These are phyloP conservation scores for Pythium scleroteichum DNA, from an alignment of 352 stramenopile genomes.

Conservation along the genomic window DNA sequence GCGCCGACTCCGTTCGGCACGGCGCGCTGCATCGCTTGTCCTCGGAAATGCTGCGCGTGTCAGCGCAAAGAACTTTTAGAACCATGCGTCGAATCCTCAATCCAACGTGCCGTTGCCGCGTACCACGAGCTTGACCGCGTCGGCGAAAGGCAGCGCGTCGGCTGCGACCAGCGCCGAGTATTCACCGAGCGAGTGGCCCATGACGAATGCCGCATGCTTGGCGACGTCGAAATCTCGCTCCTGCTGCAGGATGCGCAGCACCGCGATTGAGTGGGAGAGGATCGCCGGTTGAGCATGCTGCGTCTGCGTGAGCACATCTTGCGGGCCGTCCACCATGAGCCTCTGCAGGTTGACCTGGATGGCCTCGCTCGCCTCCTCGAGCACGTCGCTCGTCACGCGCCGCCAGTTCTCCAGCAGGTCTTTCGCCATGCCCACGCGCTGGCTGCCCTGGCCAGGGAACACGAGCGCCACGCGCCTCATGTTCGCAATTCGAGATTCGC, in stretches of 20 bases:
- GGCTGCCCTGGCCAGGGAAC: conserved; percentile 85
- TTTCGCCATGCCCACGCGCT: conserved; percentile 76
- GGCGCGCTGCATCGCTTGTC: conserved; percentile 67
- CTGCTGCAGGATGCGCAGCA: conserved; percentile 72
- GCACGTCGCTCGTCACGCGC: conserved; percentile 45
- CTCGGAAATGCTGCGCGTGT: conserved; percentile 50
- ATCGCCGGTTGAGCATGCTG: conserved; percentile 78
- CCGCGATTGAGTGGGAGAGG: conserved; percentile 72
- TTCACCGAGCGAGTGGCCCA: conserved; percentile 87
- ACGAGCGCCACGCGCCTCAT: conserved; percentile 50
- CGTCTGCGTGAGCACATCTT: conserved; percentile 67
- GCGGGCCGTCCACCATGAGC: conserved; percentile 63
- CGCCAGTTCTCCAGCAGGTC: conserved; percentile 78
- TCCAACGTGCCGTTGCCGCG: too few species aligned
- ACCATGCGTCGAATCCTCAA: not conserved
- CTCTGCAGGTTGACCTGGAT: conserved; percentile 53
- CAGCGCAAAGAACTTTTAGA: not conserved
- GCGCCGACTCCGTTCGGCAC: conserved; percentile 51
- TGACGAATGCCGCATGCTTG: conserved; percentile 36
- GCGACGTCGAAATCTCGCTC: conserved; percentile 48
- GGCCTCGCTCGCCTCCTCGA: conserved; percentile 82
- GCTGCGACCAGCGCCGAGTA: conserved; percentile 84
- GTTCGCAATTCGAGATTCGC: conserved; percentile 22
- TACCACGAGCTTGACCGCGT: conserved; percentile 69
- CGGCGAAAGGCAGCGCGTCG: conserved; percentile 58